Percentiles rank a stretch among this genome's conserved stretches.
Evolutionary conservation across 176 grass and related monocot species (phyloP).

Genomic region (Musa beccarii): DNA sequence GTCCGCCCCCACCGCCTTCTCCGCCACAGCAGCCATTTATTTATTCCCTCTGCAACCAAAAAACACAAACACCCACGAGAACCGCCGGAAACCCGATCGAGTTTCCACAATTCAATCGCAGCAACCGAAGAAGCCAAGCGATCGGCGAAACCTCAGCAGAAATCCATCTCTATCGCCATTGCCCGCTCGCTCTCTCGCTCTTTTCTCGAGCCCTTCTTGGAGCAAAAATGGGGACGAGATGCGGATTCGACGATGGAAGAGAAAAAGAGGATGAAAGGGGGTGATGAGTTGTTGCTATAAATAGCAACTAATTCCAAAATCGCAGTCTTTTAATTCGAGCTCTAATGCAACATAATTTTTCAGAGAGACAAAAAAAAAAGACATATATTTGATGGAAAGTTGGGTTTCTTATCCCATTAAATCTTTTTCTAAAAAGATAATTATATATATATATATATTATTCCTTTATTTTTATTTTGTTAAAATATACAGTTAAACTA

Average conservation of each 20-base stretch:
- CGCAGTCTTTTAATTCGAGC: not conserved
- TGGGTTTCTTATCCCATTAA: not conserved
- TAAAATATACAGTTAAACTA: too few species aligned
- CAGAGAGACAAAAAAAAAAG: too few species aligned
- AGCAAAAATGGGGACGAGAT: conserved; percentile 2
- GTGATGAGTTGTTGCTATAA: not conserved
- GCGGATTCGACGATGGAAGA: not conserved
- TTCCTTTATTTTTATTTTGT: too few species aligned
- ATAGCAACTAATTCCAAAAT: not conserved
- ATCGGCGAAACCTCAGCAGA: not conserved
- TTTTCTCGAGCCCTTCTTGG: not conserved
- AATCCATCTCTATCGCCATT: not conserved
- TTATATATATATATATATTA: not conserved
- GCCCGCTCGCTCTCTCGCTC: not conserved
- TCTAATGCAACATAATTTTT: not conserved
- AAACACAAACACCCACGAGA: not conserved
- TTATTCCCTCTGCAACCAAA: not conserved
- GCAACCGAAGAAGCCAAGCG: not conserved
- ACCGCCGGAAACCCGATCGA: not conserved
- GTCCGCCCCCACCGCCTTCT: not conserved
- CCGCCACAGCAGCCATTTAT: conserved; percentile 6
- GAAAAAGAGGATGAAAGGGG: not conserved
- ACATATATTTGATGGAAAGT: not conserved
- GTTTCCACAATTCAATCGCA: not conserved
- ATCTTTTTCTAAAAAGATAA: not conserved